Conservation (phyloP, 805 yeast species). For the Cyberlindnera maclurae region DNA sequence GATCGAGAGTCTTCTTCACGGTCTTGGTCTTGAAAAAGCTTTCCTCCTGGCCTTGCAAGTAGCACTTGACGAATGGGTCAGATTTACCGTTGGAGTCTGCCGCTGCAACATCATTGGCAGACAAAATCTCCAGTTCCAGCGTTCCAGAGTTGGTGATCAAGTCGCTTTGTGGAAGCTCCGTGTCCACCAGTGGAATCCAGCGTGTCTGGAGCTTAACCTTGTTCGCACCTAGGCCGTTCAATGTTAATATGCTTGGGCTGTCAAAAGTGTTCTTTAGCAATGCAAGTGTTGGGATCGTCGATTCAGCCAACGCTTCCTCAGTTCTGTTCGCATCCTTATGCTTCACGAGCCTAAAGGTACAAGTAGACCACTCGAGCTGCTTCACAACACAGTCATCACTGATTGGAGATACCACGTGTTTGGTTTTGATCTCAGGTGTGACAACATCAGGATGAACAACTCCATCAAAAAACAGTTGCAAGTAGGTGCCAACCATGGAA, state of each 20-base stretch:
- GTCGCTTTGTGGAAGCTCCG: constrained; percentile 65
- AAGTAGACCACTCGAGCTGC: constrained; percentile 69
- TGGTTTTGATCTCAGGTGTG: constrained; percentile 40
- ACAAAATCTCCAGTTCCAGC: constrained; percentile 50
- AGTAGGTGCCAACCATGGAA: constrained; percentile 47
- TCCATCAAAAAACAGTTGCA: constrained; percentile 76
- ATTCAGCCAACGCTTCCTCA: constrained; percentile 53
- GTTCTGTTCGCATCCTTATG: constrained; percentile 46
- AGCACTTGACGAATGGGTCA: constrained; percentile 79
- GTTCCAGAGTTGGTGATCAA: constrained; percentile 69
- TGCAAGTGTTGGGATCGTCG: constrained; percentile 57
- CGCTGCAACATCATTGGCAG: constrained; percentile 64
- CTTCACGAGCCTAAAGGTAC: constrained; percentile 54
- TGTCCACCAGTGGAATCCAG: constrained; percentile 69
- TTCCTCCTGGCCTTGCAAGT: constrained; percentile 54
- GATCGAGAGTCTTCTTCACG: constrained; percentile 79
- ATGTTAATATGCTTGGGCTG: constrained; percentile 47
- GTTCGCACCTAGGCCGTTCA: constrained; percentile 46
- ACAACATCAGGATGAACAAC: constrained; percentile 58
- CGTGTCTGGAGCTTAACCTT: constrained; percentile 54
- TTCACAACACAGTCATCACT: constrained; percentile 72
- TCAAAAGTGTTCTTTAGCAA: constrained; percentile 60
- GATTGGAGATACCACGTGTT: constrained; percentile 32
- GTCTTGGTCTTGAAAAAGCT: constrained; percentile 67
- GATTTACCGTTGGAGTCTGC: constrained; percentile 92